These are phyloP conservation scores for Globisporangium megalacanthum DNA, from an alignment of 352 stramenopile species.

Conservation along the genomic window DNA sequence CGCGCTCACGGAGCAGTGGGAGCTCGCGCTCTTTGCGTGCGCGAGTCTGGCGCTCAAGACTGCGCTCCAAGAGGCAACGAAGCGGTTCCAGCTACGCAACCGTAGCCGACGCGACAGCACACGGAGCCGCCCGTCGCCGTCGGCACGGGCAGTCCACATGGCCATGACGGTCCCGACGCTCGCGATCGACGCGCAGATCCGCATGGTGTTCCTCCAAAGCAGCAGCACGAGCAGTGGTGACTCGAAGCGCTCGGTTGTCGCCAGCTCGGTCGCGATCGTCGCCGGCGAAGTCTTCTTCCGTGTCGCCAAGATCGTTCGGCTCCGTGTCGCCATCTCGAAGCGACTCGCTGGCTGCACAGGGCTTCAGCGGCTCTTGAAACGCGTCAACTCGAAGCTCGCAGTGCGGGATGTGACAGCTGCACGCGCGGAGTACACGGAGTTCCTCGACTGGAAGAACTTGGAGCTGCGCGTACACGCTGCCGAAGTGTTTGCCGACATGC, in stretches of 20 bases:
- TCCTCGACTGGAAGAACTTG: slow-evolving; percentile 36
- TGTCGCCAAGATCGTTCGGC: slow-evolving; percentile 24
- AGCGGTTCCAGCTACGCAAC: slow-evolving; percentile 14
- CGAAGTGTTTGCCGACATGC: slow-evolving; percentile 45
- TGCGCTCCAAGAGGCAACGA: slow-evolving; percentile 23
- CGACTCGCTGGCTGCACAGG: slow-evolving; percentile 18
- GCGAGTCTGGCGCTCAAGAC: slow-evolving; percentile 27
- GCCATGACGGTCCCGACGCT: slow-evolving; percentile 27
- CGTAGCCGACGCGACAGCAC: neutral
- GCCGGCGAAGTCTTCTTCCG: slow-evolving; percentile 29
- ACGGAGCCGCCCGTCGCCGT: slow-evolving; percentile 11
- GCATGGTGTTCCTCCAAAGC: slow-evolving; percentile 30
- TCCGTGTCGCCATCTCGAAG: slow-evolving; percentile 18
- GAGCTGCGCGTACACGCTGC: slow-evolving; percentile 29
- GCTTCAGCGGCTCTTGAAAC: slow-evolving; percentile 25
- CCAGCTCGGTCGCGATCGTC: slow-evolving; percentile 22
- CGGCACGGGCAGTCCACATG: slow-evolving; percentile 17
- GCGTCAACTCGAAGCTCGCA: slow-evolving; percentile 29
- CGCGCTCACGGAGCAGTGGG: slow-evolving; percentile 15
- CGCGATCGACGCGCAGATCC: slow-evolving; percentile 26
- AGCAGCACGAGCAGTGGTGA: neutral
- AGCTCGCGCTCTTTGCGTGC: slow-evolving; percentile 19
- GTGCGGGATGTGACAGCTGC: slow-evolving; percentile 14
- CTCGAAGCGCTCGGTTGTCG: slow-evolving; percentile 6
- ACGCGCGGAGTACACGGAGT: slow-evolving; percentile 25